A percentile compares a stretch with the other conserved stretches of the same genome.
Conservation (phyloP, 2,329 filamentous ascomycete species). For the Paecilomyces dactylethromorphus region DNA sequence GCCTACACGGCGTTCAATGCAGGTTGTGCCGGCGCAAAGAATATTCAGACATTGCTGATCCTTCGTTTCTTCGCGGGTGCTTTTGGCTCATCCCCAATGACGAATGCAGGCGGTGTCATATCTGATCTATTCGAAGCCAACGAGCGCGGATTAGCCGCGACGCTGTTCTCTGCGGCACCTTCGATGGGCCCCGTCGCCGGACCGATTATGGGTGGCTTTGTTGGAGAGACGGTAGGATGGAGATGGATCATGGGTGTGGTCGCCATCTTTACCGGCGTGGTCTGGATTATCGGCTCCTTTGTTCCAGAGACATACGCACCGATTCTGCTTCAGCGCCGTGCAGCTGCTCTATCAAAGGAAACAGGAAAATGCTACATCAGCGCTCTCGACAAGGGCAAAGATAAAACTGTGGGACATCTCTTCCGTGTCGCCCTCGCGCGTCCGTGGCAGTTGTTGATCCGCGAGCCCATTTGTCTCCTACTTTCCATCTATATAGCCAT, state of each 20-base stretch:
- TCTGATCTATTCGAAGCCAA: conserved; percentile 40
- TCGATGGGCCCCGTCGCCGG: conserved; percentile 45
- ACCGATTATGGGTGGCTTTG: conserved; percentile 47
- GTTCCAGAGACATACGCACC: conserved; percentile 44
- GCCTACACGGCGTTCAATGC: conserved; percentile 25
- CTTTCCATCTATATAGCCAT: conserved; percentile 41
- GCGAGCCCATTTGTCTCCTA: conserved; percentile 41
- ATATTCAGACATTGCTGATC: conserved; percentile 18
- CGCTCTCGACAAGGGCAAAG: conserved; percentile 25
- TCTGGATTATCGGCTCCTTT: conserved; percentile 35
- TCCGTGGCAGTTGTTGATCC: conserved; percentile 38
- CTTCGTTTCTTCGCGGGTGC: conserved; percentile 45
- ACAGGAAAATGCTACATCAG: conserved; percentile 39
- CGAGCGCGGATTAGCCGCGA: conserved; percentile 36
- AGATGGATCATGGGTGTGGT: conserved; percentile 41
- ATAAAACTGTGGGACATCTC: conserved; percentile 25
- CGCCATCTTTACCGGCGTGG: conserved; percentile 36
- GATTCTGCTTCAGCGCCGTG: conserved; percentile 40
- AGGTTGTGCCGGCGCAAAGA: conserved; percentile 39
- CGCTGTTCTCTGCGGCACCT: conserved; percentile 36
- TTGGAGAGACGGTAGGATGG: conserved; percentile 40
- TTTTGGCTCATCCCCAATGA: conserved; percentile 38
- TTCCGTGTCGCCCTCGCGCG: conserved; percentile 38
- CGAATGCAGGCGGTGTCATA: conserved; percentile 42
- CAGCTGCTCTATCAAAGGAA: conserved; percentile 35